A percentile compares a stretch with the other conserved stretches of the same genome.
These are phyloP conservation scores for Quillaja saponaria DNA, from an alignment of 306 rosid species.

Conservation along the genomic window DNA sequence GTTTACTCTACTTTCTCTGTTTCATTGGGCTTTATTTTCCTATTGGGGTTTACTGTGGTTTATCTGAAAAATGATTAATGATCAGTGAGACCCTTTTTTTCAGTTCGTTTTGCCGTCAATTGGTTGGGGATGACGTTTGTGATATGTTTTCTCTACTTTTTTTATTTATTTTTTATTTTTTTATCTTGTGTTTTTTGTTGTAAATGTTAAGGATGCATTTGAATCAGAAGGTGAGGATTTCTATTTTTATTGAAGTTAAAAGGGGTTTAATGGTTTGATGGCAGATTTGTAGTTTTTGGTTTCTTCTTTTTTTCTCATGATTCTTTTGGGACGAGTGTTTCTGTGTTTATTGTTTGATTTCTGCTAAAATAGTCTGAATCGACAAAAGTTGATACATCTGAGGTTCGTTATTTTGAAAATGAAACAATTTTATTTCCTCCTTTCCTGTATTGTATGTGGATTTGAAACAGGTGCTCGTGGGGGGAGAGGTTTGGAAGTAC, in stretches of 20 bases:
- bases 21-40: background rate
- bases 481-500: background rate
- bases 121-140: background rate
- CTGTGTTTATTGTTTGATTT: background rate
- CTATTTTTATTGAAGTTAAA: background rate
- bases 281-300: background rate
- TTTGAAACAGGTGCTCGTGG: constrained; percentile 15
- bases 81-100: background rate
- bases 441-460: background rate
- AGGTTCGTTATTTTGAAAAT: no score
- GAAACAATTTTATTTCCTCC: constrained; percentile 1
- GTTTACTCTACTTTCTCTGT: background rate
- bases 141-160: background rate
- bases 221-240: constrained; percentile 7
- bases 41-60: constrained; percentile 10
- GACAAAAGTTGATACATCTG: constrained; percentile 5
- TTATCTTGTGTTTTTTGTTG: background rate
- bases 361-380: constrained; percentile 6
- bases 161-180: background rate
- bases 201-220: background rate
- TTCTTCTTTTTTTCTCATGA: background rate
- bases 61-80: background rate
- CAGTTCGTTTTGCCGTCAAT: background rate
- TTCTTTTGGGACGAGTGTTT: no score
- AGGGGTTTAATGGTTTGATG: background rate